These are phyloP conservation scores for Candida freyschussii DNA, from an alignment of 1,139 yeast genomes.

Conservation along the genomic window DNA sequence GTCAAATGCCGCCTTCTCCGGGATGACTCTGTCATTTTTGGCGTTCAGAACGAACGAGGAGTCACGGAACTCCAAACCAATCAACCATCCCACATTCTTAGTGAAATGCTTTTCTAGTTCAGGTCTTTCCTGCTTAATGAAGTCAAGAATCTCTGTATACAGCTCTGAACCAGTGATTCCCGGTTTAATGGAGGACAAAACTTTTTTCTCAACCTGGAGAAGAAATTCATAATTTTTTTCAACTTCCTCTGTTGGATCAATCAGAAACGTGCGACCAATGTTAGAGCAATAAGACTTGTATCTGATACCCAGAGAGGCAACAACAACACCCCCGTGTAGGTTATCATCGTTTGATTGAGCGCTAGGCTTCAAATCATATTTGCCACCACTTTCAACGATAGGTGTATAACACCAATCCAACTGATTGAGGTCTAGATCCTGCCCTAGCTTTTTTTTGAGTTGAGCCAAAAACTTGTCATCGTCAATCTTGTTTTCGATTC, in stretches of 20 bases:
- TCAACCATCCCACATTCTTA: slow-evolving; percentile 83
- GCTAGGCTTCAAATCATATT: slow-evolving; percentile 79
- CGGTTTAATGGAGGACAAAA: slow-evolving; percentile 54
- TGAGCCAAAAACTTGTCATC: slow-evolving; percentile 58
- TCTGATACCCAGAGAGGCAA: slow-evolving; percentile 81
- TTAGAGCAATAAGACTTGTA: slow-evolving; percentile 89
- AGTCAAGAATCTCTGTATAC: slow-evolving; percentile 58
- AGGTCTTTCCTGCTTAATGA: slow-evolving; percentile 53
- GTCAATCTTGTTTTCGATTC: slow-evolving; percentile 77
- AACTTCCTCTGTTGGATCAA: slow-evolving; percentile 81
- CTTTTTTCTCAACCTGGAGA: slow-evolving; percentile 60
- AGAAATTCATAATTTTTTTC: slow-evolving; percentile 77
- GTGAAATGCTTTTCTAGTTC: slow-evolving; percentile 62
- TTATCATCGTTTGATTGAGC: slow-evolving; percentile 69
- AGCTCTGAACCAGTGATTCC: slow-evolving; percentile 66
- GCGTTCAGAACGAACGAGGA: slow-evolving; percentile 66
- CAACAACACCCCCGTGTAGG: slow-evolving; percentile 73
- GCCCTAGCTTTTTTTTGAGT: slow-evolving; percentile 47
- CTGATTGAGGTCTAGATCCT: slow-evolving; percentile 67
- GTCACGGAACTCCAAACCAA: slow-evolving; percentile 90
- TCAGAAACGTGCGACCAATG: slow-evolving; percentile 80
- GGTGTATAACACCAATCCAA: slow-evolving; percentile 96
- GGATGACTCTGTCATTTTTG: slow-evolving; percentile 65
- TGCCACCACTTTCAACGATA: slow-evolving; percentile 83
- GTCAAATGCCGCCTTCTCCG: slow-evolving; percentile 72